phyloP scores from a whole-genome alignment of 2,329 filamentous ascomycete species.

The Trichophyton verrucosum region DNA sequence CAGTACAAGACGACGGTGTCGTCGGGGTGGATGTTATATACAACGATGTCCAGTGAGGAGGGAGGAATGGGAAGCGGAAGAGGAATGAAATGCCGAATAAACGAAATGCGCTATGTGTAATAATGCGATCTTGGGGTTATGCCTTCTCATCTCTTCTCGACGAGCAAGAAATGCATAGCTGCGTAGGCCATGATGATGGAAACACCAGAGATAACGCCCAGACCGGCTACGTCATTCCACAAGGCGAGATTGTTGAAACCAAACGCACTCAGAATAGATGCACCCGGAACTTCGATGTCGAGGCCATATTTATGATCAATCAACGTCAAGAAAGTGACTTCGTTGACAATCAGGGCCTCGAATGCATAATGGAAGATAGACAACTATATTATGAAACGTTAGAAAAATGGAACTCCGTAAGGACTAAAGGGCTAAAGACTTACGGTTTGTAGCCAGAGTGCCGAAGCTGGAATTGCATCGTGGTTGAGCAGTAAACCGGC shows the following conservation, averaged over 20 bases:
- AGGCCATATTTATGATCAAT: conserved; percentile 92
- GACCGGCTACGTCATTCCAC: conserved; percentile 70
- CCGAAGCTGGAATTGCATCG: conserved; percentile 73
- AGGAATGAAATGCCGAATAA: background rate
- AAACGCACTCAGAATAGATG: conserved; percentile 86
- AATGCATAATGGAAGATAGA: conserved; percentile 99
- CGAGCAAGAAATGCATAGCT: conserved; percentile 85
- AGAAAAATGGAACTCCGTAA: conserved; percentile 14
- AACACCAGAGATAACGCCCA: conserved; percentile 66
- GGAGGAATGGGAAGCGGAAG: background rate
- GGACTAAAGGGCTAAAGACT: conserved; percentile 21
- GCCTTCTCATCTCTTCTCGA: conserved; percentile 59
- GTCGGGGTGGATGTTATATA: background rate
- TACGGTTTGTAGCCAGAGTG: conserved; percentile 77
- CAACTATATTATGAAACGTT: conserved; percentile 37
- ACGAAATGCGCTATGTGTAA: background rate
- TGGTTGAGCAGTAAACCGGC: conserved; percentile 90
- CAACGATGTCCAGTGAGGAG: background rate
- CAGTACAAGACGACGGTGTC: background rate
- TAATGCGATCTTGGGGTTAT: too few species aligned
- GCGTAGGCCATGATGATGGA: conserved; percentile 82
- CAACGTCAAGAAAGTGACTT: conserved; percentile 78
- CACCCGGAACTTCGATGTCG: conserved; percentile 90
- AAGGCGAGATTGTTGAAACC: conserved; percentile 81
- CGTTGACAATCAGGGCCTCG: conserved; percentile 92